These are phyloP conservation scores for Davidsoniella neocaledoniae DNA, from an alignment of 2,329 filamentous ascomycete species.

Conservation along the genomic window DNA sequence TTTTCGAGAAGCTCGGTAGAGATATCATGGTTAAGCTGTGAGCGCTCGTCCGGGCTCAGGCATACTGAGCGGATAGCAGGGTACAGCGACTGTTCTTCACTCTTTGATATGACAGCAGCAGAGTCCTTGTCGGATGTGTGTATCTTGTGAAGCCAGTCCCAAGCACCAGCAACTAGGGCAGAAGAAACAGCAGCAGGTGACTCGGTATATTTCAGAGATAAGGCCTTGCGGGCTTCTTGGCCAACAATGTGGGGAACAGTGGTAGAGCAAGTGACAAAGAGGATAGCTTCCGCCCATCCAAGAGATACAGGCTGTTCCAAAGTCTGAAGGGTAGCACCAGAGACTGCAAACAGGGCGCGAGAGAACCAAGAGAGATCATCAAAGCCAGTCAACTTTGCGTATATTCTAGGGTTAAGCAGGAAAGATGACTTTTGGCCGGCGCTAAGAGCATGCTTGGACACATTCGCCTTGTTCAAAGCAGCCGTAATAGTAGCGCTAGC, in stretches of 20 bases:
- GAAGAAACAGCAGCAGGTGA: slow-evolving; percentile 40
- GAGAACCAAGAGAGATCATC: slow-evolving; percentile 69
- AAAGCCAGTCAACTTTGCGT: slow-evolving; percentile 56
- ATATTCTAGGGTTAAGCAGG: slow-evolving; percentile 68
- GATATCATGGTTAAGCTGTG: slow-evolving; percentile 25
- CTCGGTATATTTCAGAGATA: slow-evolving; percentile 49
- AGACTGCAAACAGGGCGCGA: slow-evolving; percentile 48
- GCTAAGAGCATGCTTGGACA: slow-evolving; percentile 48
- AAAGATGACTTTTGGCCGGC: slow-evolving; percentile 74
- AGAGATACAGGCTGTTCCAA: slow-evolving; percentile 33
- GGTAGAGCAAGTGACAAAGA: slow-evolving; percentile 58
- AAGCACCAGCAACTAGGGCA: slow-evolving; percentile 56
- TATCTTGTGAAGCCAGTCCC: slow-evolving; percentile 58
- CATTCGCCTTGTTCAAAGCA: slow-evolving; percentile 37
- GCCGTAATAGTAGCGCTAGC: slow-evolving; percentile 32
- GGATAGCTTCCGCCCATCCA: slow-evolving; percentile 70
- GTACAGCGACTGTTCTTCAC: slow-evolving; percentile 46
- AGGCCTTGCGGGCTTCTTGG: slow-evolving; percentile 40
- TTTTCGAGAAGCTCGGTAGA: slow-evolving; percentile 36
- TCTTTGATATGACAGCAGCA: slow-evolving; percentile 47
- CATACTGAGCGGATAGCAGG: slow-evolving; percentile 46
- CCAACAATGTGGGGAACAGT: slow-evolving; percentile 44
- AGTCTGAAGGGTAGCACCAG: slow-evolving; percentile 34
- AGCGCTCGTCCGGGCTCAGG: slow-evolving; percentile 34
- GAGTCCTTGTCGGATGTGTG: slow-evolving; percentile 63